Conservation (phyloP, 73 alveolate species). For the Effrenium voratum region DNA sequence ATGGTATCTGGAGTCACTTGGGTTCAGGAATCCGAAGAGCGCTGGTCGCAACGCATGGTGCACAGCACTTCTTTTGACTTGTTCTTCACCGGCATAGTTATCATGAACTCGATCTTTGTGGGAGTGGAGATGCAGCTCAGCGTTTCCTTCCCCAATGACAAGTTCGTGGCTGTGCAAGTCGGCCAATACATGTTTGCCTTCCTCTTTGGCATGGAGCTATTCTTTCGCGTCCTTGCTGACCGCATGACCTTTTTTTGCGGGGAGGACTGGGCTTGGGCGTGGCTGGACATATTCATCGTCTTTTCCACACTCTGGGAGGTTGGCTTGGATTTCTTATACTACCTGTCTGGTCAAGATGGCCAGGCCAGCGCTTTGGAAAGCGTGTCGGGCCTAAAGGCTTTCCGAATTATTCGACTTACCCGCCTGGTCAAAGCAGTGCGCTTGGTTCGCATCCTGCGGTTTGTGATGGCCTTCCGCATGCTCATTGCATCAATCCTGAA, state of each 20-base stretch:
- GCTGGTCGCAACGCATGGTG: constrained; percentile 18
- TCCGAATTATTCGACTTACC: constrained; percentile 85
- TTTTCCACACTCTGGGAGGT: constrained; percentile 43
- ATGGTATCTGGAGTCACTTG: background rate
- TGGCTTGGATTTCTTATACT: background rate
- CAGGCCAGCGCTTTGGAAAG: background rate
- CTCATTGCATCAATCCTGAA: constrained; percentile 57
- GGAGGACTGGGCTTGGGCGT: constrained; percentile 65
- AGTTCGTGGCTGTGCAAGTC: constrained; percentile 1
- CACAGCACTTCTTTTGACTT: constrained; percentile 6
- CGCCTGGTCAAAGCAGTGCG: constrained; percentile 52
- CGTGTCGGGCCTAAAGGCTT: constrained; percentile 73
- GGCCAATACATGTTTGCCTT: background rate
- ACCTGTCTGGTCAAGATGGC: background rate
- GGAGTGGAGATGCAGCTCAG: constrained; percentile 68
- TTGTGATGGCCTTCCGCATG: constrained; percentile 80
- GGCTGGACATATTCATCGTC: constrained; percentile 75
- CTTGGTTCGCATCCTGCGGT: constrained; percentile 78
- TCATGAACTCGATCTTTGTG: constrained; percentile 69
- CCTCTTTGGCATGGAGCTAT: constrained; percentile 47
- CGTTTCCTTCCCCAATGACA: background rate
- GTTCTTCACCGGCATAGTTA: constrained; percentile 52
- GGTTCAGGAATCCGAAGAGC: background rate
- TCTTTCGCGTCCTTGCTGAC: constrained; percentile 21
- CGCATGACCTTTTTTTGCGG: constrained; percentile 14